phyloP scores from a whole-genome alignment of 345 rosid species.

The Acer yangbiense region DNA sequence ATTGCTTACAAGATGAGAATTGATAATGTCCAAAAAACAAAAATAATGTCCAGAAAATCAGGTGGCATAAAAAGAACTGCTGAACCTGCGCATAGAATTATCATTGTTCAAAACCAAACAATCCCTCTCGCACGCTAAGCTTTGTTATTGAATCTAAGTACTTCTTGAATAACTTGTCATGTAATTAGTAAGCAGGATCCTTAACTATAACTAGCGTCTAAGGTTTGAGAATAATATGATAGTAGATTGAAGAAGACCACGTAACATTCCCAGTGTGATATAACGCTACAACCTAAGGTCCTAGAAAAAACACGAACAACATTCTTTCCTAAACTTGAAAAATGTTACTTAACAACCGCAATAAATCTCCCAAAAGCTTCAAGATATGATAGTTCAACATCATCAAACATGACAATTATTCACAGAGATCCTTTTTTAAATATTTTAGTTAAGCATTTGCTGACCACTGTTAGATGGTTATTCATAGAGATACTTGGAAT shows the following conservation, averaged over 20 bases:
- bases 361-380: background rate
- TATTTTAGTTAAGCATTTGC: background rate
- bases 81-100: background rate
- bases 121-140: background rate
- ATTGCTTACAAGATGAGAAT: background rate
- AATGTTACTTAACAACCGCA: background rate
- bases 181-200: background rate
- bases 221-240: background rate
- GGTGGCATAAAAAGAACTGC: background rate
- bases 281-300: background rate
- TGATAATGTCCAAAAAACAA: background rate
- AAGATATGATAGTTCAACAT: background rate
- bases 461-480: background rate
- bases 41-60: background rate
- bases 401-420: background rate
- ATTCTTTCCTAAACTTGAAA: background rate
- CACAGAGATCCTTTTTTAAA: background rate
- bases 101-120: background rate
- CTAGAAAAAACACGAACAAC: background rate
- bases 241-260: background rate
- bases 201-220: background rate
- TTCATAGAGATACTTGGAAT: background rate
- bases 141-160: background rate
- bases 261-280: background rate
- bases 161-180: background rate